These are phyloP conservation scores for Cylindrodendrum hubeiense DNA, from an alignment of 2,329 filamentous ascomycete species.

Conservation along the genomic window DNA sequence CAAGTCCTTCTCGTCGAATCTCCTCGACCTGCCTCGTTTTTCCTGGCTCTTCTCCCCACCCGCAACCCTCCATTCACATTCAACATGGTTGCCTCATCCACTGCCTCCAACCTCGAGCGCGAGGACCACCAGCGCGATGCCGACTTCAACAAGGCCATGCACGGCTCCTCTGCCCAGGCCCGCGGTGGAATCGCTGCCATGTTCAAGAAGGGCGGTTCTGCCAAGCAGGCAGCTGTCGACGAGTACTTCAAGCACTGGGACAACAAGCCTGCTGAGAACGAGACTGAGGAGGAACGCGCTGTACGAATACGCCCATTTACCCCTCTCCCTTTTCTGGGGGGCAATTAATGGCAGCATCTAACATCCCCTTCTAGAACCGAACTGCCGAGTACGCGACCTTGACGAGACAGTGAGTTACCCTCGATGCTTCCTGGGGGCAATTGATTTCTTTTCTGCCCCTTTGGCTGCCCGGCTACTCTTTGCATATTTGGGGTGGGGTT, in stretches of 20 bases:
- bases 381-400: constrained; percentile 92
- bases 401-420: constrained; percentile 82
- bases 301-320: constrained; percentile 59
- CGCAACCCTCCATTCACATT: constrained; percentile 40
- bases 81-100: constrained; percentile 60
- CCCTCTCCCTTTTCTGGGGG: constrained; percentile 22
- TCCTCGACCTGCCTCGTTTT: constrained; percentile 20
- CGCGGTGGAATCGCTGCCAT: constrained; percentile 84
- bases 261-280: constrained; percentile 80
- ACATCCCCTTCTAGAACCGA: constrained; percentile 68
- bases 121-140: constrained; percentile 90
- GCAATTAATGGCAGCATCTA: constrained; percentile 30
- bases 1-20: constrained; percentile 5
- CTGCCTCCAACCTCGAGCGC: constrained; percentile 71
- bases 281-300: constrained; percentile 86
- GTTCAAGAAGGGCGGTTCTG: constrained; percentile 81
- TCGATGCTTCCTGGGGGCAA: constrained; percentile 1
- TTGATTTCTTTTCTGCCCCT: neutral
- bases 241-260: constrained; percentile 99
- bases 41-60: constrained; percentile 25
- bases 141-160: constrained; percentile 89
- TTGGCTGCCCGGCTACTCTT: neutral
- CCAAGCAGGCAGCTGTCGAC: constrained; percentile 85
- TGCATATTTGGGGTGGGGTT: neutral
- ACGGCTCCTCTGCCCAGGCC: constrained; percentile 77